phyloP scores from a whole-genome alignment of 306 rosid genomes.

The Dryas drummondii region DNA sequence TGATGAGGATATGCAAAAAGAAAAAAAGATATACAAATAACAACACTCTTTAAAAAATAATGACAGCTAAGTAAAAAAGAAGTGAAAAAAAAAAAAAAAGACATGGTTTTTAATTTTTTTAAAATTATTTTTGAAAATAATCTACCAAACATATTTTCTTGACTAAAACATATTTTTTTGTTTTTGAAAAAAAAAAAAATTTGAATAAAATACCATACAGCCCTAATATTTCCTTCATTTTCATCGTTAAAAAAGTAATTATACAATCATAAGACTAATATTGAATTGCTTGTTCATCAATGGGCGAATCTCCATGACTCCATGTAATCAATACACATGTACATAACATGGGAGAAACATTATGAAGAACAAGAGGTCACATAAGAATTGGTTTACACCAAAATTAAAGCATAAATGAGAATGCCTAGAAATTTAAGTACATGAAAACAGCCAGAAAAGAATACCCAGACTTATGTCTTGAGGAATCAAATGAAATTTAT shows the following conservation, averaged over 20 bases:
- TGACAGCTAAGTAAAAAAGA: too few species aligned
- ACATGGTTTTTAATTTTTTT: too few species aligned
- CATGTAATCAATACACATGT: slow-evolving; percentile 17
- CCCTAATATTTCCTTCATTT: too few species aligned
- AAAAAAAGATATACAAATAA: too few species aligned
- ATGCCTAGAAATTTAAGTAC: slow-evolving; percentile 30
- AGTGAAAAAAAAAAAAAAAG: too few species aligned
- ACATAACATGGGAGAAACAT: slow-evolving; percentile 23
- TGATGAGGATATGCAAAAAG: too few species aligned
- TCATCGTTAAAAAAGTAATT: neutral
- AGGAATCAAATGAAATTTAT: slow-evolving; percentile 62
- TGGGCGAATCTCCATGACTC: neutral
- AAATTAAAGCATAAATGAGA: slow-evolving; percentile 23
- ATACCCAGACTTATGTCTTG: slow-evolving; percentile 61
- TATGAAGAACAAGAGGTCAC: neutral
- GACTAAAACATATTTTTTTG: too few species aligned
- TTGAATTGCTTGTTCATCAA: neutral
- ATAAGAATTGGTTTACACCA: neutral
- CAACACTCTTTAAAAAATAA: too few species aligned
- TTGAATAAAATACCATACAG: too few species aligned
- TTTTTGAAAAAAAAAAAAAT: too few species aligned
- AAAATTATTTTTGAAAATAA: too few species aligned
- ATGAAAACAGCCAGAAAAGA: slow-evolving; percentile 47
- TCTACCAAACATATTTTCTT: too few species aligned
- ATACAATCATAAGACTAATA: neutral